Evolutionary conservation across 352 stramenopile genomes (phyloP), one percentile per base, ranked within the genome.

Genomic region (Pythium dissimile): DNA sequence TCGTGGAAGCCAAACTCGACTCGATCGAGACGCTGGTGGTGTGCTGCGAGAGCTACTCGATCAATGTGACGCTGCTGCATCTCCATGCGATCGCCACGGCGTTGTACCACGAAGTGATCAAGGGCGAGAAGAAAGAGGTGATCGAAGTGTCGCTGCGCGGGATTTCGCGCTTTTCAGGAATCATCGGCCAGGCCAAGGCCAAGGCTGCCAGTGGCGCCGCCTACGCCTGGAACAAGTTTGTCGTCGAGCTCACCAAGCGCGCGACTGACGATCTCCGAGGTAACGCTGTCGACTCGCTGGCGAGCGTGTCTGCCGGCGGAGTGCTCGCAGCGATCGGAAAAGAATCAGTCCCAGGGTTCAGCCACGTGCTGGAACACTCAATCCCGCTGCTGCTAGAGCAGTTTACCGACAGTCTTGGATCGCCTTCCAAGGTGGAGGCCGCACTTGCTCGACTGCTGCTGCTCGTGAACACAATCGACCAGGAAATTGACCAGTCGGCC

Each of bases 151-250:
- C 83, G 46, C 72, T 78, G 28, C 66, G 62, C 16, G 81, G 80
- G 16, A 88, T 94, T 54, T 76, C 79, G 23, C 72, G 75, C 11
- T 83, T 89, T 56, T 73, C 80, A 34, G 71, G 71, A 13, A 63
- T 80, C 45, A 84, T 93, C 28, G 84, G 77, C 3, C 76, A 74
- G 28, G 79, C 79, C 26, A 89, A 84, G 47, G 73, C 75, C 5
- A 77, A 83, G 27, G 49, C 71, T 3, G 71, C 56, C 5, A 77
- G 73, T 16, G 81, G 84, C 24, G 81, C 77, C 3, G 58, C 66
- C 12, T 92, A 92, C 53, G 85, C 85, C 11, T 95, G 85, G 85
- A 90, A 64, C 60, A 89, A 92, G 56, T 93, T 92, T 64, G 81
- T 95, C 8, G 80, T 92, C 23, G 80, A 90, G 43, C 68, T 91